phyloP scores from a whole-genome alignment of 805 yeast species.

The Candida wancherniae region DNA sequence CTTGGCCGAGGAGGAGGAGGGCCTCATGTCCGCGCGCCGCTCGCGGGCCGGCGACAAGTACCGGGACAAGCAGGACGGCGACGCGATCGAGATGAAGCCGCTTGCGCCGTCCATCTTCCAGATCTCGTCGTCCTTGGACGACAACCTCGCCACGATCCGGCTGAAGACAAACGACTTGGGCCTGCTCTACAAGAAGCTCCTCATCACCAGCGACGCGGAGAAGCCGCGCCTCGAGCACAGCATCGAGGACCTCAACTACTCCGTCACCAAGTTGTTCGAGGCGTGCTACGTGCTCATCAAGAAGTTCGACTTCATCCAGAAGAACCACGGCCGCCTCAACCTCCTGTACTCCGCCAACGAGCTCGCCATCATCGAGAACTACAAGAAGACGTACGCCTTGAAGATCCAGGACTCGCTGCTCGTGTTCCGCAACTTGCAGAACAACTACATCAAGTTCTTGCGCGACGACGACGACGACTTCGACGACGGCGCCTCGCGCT shows the following conservation, averaged over 20 bases:
- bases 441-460: constrained; percentile 78
- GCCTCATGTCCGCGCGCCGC: constrained; percentile 42
- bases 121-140: constrained; percentile 67
- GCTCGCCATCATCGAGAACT: constrained; percentile 64
- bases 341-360: constrained; percentile 44
- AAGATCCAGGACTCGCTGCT: constrained; percentile 77
- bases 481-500: constrained; percentile 15
- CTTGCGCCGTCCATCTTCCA: constrained; percentile 80
- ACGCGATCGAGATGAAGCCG: constrained; percentile 53
- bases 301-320: constrained; percentile 45
- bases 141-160: constrained; percentile 48
- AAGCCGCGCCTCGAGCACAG: constrained; percentile 67
- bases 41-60: constrained; percentile 1
- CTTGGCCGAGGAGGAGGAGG: constrained; percentile 53
- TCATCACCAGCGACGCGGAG: constrained; percentile 86
- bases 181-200: constrained; percentile 69
- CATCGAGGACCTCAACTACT: constrained; percentile 73
- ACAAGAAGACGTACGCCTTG: constrained; percentile 79
- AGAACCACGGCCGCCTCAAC: constrained; percentile 39
- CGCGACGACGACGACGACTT: constrained; percentile 70
- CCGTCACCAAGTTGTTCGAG: constrained; percentile 73
- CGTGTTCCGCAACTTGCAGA: constrained; percentile 79
- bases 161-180: constrained; percentile 56
- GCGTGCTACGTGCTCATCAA: constrained; percentile 73
- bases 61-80: constrained; percentile 14